Evolutionary conservation across 2,329 filamentous ascomycete genomes (phyloP), one percentile per base, ranked within the genome.

Genomic region (Bipolaris oryzae): DNA sequence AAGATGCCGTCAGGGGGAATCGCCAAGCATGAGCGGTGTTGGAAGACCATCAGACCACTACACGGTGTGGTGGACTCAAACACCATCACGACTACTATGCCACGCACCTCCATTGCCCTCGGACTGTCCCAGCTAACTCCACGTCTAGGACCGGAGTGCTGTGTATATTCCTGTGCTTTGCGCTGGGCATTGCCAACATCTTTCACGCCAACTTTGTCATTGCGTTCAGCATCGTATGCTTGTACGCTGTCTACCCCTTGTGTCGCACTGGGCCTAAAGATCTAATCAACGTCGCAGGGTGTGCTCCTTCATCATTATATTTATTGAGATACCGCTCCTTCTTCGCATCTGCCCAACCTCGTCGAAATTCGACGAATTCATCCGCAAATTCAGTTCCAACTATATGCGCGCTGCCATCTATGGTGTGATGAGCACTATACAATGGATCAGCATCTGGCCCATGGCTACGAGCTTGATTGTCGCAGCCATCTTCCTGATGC

Each of bases 301-400:
- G 47, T 81, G 69, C 64, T 66, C 79, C 55, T 81, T 82, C 74
- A 70, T 82, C 66, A 79, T 82, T 68, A 74, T 82, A 69, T 82
- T 82, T 71, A 79, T 82, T 65, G 80, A 99, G 78, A 89, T 99
- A 16, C 95, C 95, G 25, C 88, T 98, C 57, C 90, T 99, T 55
- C 88, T 99, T 60, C 91, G 95, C 79, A 97, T 99, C 81, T 99
- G 95, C 82, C 95, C 95, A 56, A 99, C 95, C 5, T 98, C 94
- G 13, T 79, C 88, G 63, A 87, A 85, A 64, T 99, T 99, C 80
- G 95, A 99, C 77, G 82, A 80, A 65, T 89, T 92, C 75, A 94
- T 99, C 77, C 92, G 94, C 78, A 89, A 86, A 72, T 91, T 99
- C 82, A 92, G 92, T 62, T 96, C 93, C 57, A 98, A 97, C 82